phyloP scores from a whole-genome alignment of 2,329 filamentous ascomycete genomes.

The Meredithiella fracta region DNA sequence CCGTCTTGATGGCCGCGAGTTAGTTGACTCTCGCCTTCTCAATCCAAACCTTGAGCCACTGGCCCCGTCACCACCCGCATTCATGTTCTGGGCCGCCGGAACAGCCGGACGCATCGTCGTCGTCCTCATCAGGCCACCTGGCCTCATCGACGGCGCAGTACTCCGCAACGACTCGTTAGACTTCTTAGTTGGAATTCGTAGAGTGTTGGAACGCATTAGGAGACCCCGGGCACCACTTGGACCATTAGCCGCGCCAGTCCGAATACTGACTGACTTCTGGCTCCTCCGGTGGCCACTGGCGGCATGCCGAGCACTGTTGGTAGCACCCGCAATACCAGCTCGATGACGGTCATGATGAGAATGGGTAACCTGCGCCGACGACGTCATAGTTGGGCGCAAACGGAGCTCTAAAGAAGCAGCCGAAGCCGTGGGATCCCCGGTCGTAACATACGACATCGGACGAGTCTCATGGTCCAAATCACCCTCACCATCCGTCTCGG shows the following conservation, averaged over 20 bases:
- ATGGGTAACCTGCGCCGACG: constrained; percentile 6
- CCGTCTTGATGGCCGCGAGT: constrained; percentile 29
- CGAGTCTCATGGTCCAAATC: constrained; percentile 30
- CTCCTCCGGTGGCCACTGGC: constrained; percentile 10
- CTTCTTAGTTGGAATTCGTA: constrained; percentile 31
- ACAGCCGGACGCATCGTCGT: constrained; percentile 23
- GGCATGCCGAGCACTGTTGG: constrained; percentile 1
- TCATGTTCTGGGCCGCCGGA: background rate
- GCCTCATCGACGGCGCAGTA: constrained; percentile 22
- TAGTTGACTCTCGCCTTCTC: constrained; percentile 29
- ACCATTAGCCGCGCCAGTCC: constrained; percentile 22
- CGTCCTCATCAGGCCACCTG: constrained; percentile 25
- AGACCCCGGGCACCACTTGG: constrained; percentile 29
- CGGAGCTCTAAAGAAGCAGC: constrained; percentile 46
- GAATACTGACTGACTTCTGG: constrained; percentile 33
- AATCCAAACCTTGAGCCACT: constrained; percentile 34
- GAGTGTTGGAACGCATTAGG: constrained; percentile 30
- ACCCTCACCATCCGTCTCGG: constrained; percentile 2
- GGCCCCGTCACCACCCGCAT: background rate
- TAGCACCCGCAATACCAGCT: background rate
- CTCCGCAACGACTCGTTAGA: constrained; percentile 38
- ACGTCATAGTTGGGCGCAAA: constrained; percentile 64
- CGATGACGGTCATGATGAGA: constrained; percentile 4
- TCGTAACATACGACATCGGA: constrained; percentile 46
- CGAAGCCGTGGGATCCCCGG: constrained; percentile 6